Conservation (phyloP, 1,284 basidiomycete species). For the Quambalaria eucalypti region DNA sequence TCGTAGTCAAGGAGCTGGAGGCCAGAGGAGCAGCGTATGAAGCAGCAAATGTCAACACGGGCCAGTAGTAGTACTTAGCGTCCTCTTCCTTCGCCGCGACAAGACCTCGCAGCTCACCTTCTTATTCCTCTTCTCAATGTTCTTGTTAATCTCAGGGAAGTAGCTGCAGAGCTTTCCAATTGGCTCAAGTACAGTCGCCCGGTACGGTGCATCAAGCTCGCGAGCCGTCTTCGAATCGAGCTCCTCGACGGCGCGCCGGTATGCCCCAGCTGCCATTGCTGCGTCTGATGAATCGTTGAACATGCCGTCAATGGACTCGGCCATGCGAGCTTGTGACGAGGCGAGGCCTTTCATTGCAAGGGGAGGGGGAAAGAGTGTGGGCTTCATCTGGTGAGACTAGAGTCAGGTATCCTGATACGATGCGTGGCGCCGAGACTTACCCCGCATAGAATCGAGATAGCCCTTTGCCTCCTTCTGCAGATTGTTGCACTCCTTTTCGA, state of each 20-base stretch:
- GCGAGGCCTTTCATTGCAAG: constrained; percentile 61
- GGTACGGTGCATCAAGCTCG: constrained; percentile 85
- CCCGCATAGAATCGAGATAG: constrained; percentile 83
- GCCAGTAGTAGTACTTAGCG: neutral
- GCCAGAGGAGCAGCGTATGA: neutral
- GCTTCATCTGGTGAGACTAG: no score
- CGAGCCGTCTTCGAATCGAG: constrained; percentile 74
- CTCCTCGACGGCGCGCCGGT: constrained; percentile 89
- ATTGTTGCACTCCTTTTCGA: constrained; percentile 53
- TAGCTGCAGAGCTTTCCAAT: constrained; percentile 86
- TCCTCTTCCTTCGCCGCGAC: neutral
- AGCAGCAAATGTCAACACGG: neutral
- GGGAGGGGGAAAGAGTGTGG: neutral
- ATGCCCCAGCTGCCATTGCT: constrained; percentile 93
- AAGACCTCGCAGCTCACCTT: constrained; percentile 58
- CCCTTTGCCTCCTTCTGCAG: constrained; percentile 92
- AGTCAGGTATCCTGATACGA: no score
- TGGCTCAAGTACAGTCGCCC: constrained; percentile 89
- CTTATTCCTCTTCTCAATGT: constrained; percentile 87
- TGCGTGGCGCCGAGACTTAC: neutral
- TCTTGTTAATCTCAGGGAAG: constrained; percentile 87
- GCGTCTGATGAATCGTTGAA: constrained; percentile 61
- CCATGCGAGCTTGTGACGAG: constrained; percentile 80
- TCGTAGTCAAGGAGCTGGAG: constrained; percentile 86
- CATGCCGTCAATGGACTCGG: constrained; percentile 87